phyloP scores from a whole-genome alignment of 2,329 filamentous ascomycete genomes.

The Colletotrichum ledebouriae region DNA sequence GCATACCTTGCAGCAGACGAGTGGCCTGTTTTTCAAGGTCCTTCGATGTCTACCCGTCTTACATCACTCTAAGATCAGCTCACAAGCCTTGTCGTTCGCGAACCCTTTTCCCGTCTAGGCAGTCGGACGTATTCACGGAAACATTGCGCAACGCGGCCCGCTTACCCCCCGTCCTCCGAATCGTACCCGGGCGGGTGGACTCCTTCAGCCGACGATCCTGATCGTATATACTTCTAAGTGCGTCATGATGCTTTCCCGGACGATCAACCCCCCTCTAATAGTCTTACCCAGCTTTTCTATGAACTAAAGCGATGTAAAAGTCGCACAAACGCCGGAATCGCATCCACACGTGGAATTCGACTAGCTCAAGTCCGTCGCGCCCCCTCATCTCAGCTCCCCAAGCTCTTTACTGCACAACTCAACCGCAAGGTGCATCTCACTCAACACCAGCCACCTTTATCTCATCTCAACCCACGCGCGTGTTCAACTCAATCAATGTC shows the following conservation, averaged over 20 bases:
- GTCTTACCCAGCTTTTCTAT: no score
- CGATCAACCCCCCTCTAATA: no score
- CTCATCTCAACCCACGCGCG: not conserved
- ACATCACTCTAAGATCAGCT: not conserved
- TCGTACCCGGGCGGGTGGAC: no score
- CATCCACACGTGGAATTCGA: conserved; percentile 1
- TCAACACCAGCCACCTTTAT: not conserved
- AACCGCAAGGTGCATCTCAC: not conserved
- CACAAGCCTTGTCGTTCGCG: not conserved
- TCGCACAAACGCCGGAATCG: not conserved
- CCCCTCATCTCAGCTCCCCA: conserved; percentile 9
- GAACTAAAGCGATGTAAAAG: no score
- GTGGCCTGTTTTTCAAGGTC: not conserved
- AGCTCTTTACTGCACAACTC: not conserved
- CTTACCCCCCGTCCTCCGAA: conserved; percentile 15
- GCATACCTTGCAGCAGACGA: not conserved
- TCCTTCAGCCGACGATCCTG: not conserved
- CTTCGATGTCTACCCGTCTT: not conserved
- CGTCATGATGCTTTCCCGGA: not conserved
- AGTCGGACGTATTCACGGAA: not conserved
- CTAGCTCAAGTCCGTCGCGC: not conserved
- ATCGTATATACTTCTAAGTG: not conserved
- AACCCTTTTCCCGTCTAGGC: no score
- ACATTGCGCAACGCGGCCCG: conserved; percentile 3
- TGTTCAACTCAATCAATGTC: not conserved